Evolutionary conservation across 768 basidiomycete genomes (phyloP), one percentile per base, ranked within the genome.

Genomic region (Russula griseocarnosa): DNA sequence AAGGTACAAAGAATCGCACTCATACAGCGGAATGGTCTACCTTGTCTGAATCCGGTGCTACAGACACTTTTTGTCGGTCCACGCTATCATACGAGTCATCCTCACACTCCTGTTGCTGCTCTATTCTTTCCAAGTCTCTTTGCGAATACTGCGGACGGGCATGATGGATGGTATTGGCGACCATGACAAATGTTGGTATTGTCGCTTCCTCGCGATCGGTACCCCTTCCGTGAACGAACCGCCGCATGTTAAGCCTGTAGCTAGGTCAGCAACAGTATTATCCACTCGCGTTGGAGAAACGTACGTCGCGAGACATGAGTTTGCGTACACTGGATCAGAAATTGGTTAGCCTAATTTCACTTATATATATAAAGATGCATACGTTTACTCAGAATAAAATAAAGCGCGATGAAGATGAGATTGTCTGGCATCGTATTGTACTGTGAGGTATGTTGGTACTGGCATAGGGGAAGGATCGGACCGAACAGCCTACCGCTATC

Each of bases 371-470:
- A 40, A 3, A 42, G 14, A 26, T 34, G 42, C 67, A 22, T 52
- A 68, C 67, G 66, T 76, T 88, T 89, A 72, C 82, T 84, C 40
- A 88, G 72, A 55, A 84, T 78, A 65, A 90, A 87, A 71, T 87
- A 88, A 53, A 79, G 78, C 10, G 79, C 79, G 44, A 82, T 76
- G 70, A 85, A 89, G 58, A 85, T 79, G 55, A 89, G 77, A 67
- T 85, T 87, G 16, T 60, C 64, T 0, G 82, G 78, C 72, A 81
- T 77, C 34, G 78, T 66, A 68, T 87, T 80, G 70, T 83, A 89
- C 86, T 88, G 64, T 5, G n/a, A 20, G 38, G 46, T 36, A 46
- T 6, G 55, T 51, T 28, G 65, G 63, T 46, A 24, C 44, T 10
- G 58, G 49, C 50, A 11, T 24, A 28, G 40, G 10, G 58, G 16